A percentile compares a stretch with the other conserved stretches of the same genome.
phyloP scores from a whole-genome alignment of 768 basidiomycete species.

The Mycena indigotica region DNA sequence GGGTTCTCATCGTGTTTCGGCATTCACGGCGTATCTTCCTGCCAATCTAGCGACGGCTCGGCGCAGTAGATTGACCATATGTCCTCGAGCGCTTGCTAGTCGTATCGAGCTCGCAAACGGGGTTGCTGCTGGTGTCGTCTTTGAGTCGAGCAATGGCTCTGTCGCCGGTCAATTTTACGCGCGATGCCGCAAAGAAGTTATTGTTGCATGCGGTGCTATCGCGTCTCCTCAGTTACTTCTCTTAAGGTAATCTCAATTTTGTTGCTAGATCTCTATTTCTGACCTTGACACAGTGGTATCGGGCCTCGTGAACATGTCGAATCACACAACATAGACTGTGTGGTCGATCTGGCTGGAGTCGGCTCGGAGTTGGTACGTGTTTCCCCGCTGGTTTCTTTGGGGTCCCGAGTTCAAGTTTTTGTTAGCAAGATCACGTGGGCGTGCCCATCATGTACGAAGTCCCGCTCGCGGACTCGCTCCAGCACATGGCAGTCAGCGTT shows the following conservation, averaged over 20 bases:
- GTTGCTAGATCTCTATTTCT: neutral
- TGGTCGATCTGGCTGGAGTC: constrained; percentile 34
- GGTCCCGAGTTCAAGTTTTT: too few species aligned
- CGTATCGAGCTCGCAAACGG: constrained; percentile 4
- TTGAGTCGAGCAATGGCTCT: constrained; percentile 6
- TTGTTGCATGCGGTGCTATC: constrained; percentile 33
- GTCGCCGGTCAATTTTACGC: constrained; percentile 31
- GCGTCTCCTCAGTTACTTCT: constrained; percentile 18
- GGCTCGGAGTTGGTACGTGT: constrained; percentile 29
- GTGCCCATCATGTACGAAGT: constrained; percentile 31
- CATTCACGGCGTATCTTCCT: constrained; percentile 21
- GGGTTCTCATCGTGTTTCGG: constrained; percentile 12
- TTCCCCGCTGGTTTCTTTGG: too few species aligned
- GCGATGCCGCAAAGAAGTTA: constrained; percentile 46
- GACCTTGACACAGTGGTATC: constrained; percentile 33
- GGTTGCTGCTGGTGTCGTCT: constrained; percentile 13
- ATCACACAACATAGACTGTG: constrained; percentile 25
- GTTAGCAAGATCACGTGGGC: constrained; percentile 36
- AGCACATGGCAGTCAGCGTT: constrained; percentile 21
- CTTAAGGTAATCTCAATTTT: neutral
- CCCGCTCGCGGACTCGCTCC: constrained; percentile 30
- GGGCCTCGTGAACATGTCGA: constrained; percentile 41
- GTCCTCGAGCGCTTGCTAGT: constrained; percentile 13
- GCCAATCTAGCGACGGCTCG: constrained; percentile 2
- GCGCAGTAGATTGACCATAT: constrained; percentile 16